Evolutionary conservation across 2,329 filamentous ascomycete genomes (phyloP).

Genomic region (Corinectria fuckeliana): DNA sequence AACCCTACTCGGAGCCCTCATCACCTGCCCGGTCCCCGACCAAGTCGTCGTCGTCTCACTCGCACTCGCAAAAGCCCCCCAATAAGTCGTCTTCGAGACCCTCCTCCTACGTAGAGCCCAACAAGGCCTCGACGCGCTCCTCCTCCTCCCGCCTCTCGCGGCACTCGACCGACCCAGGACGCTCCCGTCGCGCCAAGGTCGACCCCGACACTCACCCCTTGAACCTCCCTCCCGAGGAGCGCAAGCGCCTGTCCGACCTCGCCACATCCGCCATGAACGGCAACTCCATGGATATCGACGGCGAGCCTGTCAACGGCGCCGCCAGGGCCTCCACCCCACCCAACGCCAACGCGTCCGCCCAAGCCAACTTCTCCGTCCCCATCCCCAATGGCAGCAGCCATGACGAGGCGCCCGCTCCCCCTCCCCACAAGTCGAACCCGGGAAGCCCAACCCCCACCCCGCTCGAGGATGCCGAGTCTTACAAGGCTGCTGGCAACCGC

Average conservation of each 20-base stretch:
- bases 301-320: conserved; percentile 60
- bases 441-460: conserved; percentile 62
- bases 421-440: conserved; percentile 72
- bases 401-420: conserved; percentile 66
- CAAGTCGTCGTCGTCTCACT: conserved; percentile 45
- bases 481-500: conserved; percentile 93
- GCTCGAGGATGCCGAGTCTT: conserved; percentile 82
- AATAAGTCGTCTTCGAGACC: conserved; percentile 42
- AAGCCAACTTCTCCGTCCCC: conserved; percentile 58
- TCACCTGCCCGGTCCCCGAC: conserved; percentile 45
- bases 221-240: conserved; percentile 88
- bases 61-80: conserved; percentile 31
- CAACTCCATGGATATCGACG: conserved; percentile 79
- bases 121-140: conserved; percentile 45
- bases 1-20: conserved; percentile 46
- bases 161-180: conserved; percentile 55
- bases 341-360: conserved; percentile 44
- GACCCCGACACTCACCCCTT: conserved; percentile 83
- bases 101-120: conserved; percentile 40
- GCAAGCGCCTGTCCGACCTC: conserved; percentile 75
- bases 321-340: conserved; percentile 57
- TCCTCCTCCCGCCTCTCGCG: conserved; percentile 55
- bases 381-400: conserved; percentile 56
- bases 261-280: conserved; percentile 64
- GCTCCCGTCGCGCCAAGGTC: conserved; percentile 58